Percentiles rank a stretch among this genome's conserved stretches.
Evolutionary conservation across 495 filamentous ascomycete genomes (phyloP).

Genomic region (Jackrogersella multiformis): DNA sequence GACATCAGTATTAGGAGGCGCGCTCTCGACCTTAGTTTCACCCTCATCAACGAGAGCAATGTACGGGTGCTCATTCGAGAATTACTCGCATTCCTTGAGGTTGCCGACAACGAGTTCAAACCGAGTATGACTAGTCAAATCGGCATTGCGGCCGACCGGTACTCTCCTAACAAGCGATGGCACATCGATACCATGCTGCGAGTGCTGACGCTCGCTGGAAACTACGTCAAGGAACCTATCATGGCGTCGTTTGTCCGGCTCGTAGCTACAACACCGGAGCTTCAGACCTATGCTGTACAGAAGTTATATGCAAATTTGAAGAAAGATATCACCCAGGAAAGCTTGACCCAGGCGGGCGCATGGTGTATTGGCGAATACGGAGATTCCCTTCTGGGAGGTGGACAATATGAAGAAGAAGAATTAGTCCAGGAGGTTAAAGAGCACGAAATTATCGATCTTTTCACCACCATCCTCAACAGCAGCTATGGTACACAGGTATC

Average conservation of each 20-base stretch:
- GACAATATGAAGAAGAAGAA: constrained; percentile 95
- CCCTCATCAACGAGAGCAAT: constrained; percentile 95
- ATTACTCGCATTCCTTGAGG: constrained; percentile 91
- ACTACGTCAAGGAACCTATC: constrained; percentile 97
- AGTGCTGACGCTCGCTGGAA: constrained; percentile 92
- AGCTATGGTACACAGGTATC: constrained; percentile 89
- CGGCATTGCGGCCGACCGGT: constrained; percentile 94
- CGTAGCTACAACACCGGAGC: constrained; percentile 90
- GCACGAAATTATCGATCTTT: constrained; percentile 88
- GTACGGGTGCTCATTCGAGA: constrained; percentile 93
- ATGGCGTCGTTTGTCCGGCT: constrained; percentile 95
- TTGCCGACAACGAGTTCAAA: constrained; percentile 98
- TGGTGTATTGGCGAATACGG: constrained; percentile 99
- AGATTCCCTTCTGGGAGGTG: constrained; percentile 84
- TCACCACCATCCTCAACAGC: constrained; percentile 90
- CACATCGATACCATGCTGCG: constrained; percentile 96
- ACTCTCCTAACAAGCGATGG: constrained; percentile 96
- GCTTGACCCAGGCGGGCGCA: constrained; percentile 89
- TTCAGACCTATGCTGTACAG: constrained; percentile 95
- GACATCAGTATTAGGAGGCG: constrained; percentile 97
- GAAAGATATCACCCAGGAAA: constrained; percentile 97
- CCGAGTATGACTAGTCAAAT: constrained; percentile 97
- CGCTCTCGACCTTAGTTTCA: constrained; percentile 96
- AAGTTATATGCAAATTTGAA: constrained; percentile 91
- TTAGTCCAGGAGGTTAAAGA: constrained; percentile 89